Base-by-base conservation (phyloP, 345 rosid species). In the Dipteronia sinensis region DNA sequence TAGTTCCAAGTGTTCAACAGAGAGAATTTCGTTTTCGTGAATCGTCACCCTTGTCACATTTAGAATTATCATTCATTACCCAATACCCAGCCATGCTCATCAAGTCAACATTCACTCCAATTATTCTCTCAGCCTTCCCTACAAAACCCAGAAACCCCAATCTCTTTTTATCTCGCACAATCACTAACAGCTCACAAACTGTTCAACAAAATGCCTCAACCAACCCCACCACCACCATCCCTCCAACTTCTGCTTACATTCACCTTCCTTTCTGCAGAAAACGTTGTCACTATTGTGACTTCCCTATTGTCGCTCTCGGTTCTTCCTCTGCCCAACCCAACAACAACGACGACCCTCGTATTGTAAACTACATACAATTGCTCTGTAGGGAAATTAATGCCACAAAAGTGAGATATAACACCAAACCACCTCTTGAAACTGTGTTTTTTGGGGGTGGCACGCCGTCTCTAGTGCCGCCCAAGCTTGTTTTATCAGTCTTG, bases 191-290 rank as follows among this genome's bases (percentile, higher is more conserved):
- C 53, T 71, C 86, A 73, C 92, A 85, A 88, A 40, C 85, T 86
- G 88, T 80, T 95, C 93, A 81, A 82, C 90, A 78, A 85, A 95
- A 95, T 91, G 93, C 88, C 83, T 83, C 92, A 87, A 77, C 79
- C 72, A 83, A 78, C 27, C 44, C 84, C 46, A 72, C 87, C 29
- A 58, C 87, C 1, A n/a, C 78, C 2, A 58, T 62, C 76, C 42
- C 94, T 8, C 97, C 98, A 58, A 85, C 91, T 22, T 90, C 96
- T 2, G 99, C 90, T 62, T 93, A 91, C 86, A 67, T 93, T 34
- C 99, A 94, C 85, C 97, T 96, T 64, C 99, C 97, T 0, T 96
- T 94, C 86, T 92, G 98, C 67, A 93, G 99, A 76, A 96, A 93
- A 85, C 98, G 97, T 65, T 95, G 99, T 86, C 92, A 88, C 81